A percentile compares a stretch with the other conserved stretches of the same genome.
Evolutionary conservation across 495 filamentous ascomycete genomes (phyloP).

Genomic region (Penicillium cosmopolitanum): DNA sequence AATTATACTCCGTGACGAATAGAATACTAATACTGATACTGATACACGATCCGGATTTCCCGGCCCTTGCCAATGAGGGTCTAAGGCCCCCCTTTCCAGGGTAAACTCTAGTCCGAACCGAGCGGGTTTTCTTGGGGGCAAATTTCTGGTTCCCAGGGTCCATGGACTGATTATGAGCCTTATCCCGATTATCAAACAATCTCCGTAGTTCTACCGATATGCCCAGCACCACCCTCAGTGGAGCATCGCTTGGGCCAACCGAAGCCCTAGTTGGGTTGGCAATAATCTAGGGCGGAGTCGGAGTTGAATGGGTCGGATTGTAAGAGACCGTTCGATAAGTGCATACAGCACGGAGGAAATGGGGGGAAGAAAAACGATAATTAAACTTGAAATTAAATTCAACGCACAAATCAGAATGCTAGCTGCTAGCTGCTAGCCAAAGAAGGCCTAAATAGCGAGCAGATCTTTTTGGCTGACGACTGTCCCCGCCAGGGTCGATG

Average conservation of each 20-base stretch:
- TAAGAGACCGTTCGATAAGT: background rate
- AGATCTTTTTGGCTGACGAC: slow-evolving; percentile 20
- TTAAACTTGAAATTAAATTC: background rate
- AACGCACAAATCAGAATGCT: background rate
- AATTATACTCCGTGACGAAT: background rate
- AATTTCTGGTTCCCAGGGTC: slow-evolving; percentile 22
- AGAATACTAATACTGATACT: background rate
- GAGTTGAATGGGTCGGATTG: slow-evolving; percentile 11
- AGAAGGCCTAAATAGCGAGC: slow-evolving; percentile 8
- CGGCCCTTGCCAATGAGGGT: background rate
- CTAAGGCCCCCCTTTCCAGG: background rate
- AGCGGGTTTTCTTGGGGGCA: slow-evolving; percentile 6
- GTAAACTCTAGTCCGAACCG: slow-evolving; percentile 17
- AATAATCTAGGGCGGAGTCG: slow-evolving; percentile 14
- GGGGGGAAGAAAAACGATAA: background rate
- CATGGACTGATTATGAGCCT: slow-evolving; percentile 10
- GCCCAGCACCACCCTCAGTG: slow-evolving; percentile 12
- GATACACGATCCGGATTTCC: background rate
- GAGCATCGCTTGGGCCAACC: slow-evolving; percentile 30
- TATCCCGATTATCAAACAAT: slow-evolving; percentile 14
- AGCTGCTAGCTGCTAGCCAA: background rate
- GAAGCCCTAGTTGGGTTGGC: slow-evolving; percentile 32
- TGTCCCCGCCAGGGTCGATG: slow-evolving; percentile 25
- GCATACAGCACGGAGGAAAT: too few relatives aligned
- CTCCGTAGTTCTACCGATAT: slow-evolving; percentile 33